Conservation (phyloP, 495 filamentous ascomycete genomes). For the Baudoinia panamericana region DNA sequence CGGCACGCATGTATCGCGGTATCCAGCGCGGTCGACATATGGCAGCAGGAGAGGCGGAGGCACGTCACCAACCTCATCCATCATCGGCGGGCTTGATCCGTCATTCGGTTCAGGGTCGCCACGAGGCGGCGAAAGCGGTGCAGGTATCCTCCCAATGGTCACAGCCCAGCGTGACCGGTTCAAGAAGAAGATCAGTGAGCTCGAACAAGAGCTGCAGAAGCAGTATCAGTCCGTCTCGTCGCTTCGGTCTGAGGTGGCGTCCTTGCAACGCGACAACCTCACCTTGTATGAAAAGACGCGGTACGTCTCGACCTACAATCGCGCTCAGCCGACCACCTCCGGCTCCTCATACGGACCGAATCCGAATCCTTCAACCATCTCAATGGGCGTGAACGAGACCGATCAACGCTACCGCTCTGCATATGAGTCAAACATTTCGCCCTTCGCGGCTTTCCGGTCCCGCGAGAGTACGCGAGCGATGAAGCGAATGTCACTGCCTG, state of each 20-base stretch:
- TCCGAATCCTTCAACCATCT: slow-evolving; percentile 61
- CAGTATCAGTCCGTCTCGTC: slow-evolving; percentile 69
- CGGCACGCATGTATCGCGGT: slow-evolving; percentile 76
- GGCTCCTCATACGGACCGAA: slow-evolving; percentile 54
- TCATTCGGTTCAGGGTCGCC: slow-evolving; percentile 32
- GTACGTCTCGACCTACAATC: slow-evolving; percentile 85
- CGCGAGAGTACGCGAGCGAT: slow-evolving; percentile 86
- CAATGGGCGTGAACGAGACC: slow-evolving; percentile 33
- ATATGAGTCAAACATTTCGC: slow-evolving; percentile 89
- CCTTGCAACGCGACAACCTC: slow-evolving; percentile 91
- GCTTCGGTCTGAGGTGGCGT: slow-evolving; percentile 78
- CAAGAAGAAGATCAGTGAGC: slow-evolving; percentile 85
- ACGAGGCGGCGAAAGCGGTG: slow-evolving; percentile 38
- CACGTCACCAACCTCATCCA: slow-evolving; percentile 89
- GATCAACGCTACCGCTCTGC: slow-evolving; percentile 80
- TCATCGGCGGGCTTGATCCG: slow-evolving; percentile 88
- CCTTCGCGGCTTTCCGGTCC: slow-evolving; percentile 88
- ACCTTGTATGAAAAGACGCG: slow-evolving; percentile 96
- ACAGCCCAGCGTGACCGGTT: slow-evolving; percentile 96
- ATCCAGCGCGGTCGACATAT: slow-evolving; percentile 56
- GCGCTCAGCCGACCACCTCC: slow-evolving; percentile 25
- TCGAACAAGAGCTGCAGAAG: slow-evolving; percentile 83
- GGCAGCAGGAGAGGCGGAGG: slow-evolving; percentile 43
- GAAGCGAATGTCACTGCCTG: slow-evolving; percentile 83
- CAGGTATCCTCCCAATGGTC: slow-evolving; percentile 93